phyloP scores from a whole-genome alignment of 441 rosid genomes.

The Corymbia citriodora region DNA sequence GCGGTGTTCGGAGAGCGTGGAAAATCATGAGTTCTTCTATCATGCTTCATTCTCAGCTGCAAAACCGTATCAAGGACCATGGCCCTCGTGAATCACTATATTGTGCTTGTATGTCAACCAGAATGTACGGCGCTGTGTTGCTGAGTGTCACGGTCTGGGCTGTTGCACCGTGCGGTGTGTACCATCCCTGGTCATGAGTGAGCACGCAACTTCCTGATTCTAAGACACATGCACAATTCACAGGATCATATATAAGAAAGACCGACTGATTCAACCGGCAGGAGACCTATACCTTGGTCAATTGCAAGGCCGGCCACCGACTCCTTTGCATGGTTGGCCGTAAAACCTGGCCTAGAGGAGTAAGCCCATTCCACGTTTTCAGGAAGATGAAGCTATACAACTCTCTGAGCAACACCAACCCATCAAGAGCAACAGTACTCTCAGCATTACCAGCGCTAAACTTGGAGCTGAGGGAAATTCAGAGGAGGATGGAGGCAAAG shows the following conservation, averaged over 20 bases:
- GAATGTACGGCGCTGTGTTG: not conserved
- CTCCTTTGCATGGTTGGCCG: not conserved
- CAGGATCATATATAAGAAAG: not conserved
- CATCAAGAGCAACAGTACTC: too few relatives aligned
- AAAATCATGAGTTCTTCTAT: not conserved
- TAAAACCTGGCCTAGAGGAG: not conserved
- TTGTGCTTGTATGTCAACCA: not conserved
- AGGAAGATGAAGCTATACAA: not conserved
- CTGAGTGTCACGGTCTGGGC: not conserved
- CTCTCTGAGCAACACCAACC: not conserved
- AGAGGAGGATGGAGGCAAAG: not conserved
- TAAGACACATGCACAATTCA: fast-evolving
- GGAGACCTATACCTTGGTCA: not conserved
- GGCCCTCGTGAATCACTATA: not conserved
- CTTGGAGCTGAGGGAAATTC: not conserved
- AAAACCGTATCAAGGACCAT: not conserved
- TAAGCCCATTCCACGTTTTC: not conserved
- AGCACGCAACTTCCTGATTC: not conserved
- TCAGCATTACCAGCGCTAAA: too few relatives aligned
- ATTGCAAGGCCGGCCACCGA: not conserved
- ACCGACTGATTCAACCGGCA: not conserved
- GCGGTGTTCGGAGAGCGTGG: fast-evolving
- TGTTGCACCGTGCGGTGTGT: not conserved
- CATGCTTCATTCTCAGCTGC: not conserved
- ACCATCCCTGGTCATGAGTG: not conserved